phyloP scores from a whole-genome alignment of 176 grass and related monocot species.

The Chloris gayana region DNA sequence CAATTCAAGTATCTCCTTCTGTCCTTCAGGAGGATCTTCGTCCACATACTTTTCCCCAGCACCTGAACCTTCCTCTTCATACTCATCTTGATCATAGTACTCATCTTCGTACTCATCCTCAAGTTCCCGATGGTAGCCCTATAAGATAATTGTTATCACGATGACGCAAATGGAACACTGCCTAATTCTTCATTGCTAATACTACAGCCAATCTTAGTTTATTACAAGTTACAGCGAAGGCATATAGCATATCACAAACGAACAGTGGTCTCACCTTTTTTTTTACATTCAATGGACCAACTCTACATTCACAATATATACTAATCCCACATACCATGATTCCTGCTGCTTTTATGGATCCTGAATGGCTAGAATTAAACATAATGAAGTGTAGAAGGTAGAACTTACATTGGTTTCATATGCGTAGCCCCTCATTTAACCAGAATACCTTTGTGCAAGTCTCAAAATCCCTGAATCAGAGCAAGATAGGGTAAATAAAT shows the following conservation, averaged over 20 bases:
- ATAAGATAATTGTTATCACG: neutral
- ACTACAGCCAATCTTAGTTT: neutral
- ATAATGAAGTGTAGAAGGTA: neutral
- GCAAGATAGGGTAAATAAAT: slow-evolving; percentile 9
- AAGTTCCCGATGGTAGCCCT: slow-evolving; percentile 45
- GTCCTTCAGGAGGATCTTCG: slow-evolving; percentile 47
- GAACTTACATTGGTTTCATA: slow-evolving; percentile 57
- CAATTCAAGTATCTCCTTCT: slow-evolving; percentile 59
- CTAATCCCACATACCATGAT: neutral
- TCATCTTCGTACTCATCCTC: slow-evolving; percentile 55
- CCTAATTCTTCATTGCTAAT: neutral
- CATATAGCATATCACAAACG: neutral
- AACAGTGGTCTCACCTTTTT: neutral
- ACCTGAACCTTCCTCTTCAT: slow-evolving; percentile 43
- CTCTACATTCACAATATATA: neutral
- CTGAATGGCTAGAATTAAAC: neutral
- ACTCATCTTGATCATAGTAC: slow-evolving; percentile 60
- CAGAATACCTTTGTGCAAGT: slow-evolving; percentile 4
- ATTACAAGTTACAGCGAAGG: neutral
- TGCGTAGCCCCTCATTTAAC: slow-evolving; percentile 47
- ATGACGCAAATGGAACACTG: neutral
- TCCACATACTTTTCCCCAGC: slow-evolving; percentile 36
- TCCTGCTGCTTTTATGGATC: neutral
- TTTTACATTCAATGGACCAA: neutral
- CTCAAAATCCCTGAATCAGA: slow-evolving; percentile 39